These are phyloP conservation scores for Cladochytrium replicatum DNA, from an alignment of 192 early-diverging fungal genomes.

Conservation along the genomic window DNA sequence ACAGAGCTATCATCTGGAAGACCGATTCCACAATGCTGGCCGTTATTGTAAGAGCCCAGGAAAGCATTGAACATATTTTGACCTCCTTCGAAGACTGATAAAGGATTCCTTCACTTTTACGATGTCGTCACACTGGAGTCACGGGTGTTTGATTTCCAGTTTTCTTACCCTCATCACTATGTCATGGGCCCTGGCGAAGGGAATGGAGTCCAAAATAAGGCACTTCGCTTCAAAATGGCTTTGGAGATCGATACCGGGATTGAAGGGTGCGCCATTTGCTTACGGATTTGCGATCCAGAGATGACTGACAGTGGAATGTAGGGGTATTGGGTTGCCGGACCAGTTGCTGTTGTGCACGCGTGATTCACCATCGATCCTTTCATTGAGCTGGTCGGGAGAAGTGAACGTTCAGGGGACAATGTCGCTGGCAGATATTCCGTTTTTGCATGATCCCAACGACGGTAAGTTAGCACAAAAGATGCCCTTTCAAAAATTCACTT, in stretches of 20 bases:
- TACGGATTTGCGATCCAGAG: not conserved
- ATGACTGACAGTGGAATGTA: constrained; percentile 9
- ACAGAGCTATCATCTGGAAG: constrained; percentile 62
- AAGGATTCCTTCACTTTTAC: constrained; percentile 66
- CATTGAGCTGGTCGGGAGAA: constrained; percentile 61
- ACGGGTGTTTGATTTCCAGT: constrained; percentile 48
- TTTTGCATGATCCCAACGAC: constrained; percentile 29
- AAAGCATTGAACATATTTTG: not conserved
- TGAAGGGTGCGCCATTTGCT: constrained; percentile 42
- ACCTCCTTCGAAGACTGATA: constrained; percentile 52
- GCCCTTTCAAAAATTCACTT: too few relatives aligned
- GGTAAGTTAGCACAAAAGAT: too few relatives aligned
- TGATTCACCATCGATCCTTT: constrained; percentile 59
- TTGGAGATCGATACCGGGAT: constrained; percentile 68
- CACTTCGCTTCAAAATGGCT: constrained; percentile 52
- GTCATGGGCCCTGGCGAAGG: constrained; percentile 61
- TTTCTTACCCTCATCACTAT: constrained; percentile 49
- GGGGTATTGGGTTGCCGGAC: constrained; percentile 52
- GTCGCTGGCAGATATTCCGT: constrained; percentile 37
- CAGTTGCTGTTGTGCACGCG: constrained; percentile 59
- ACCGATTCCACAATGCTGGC: constrained; percentile 54
- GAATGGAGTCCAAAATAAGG: constrained; percentile 33
- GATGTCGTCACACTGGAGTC: constrained; percentile 23
- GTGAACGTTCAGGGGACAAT: constrained; percentile 47
- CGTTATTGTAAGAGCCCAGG: constrained; percentile 43